Evolutionary conservation across 805 yeast genomes (phyloP).

Genomic region (Candida boleticola): DNA sequence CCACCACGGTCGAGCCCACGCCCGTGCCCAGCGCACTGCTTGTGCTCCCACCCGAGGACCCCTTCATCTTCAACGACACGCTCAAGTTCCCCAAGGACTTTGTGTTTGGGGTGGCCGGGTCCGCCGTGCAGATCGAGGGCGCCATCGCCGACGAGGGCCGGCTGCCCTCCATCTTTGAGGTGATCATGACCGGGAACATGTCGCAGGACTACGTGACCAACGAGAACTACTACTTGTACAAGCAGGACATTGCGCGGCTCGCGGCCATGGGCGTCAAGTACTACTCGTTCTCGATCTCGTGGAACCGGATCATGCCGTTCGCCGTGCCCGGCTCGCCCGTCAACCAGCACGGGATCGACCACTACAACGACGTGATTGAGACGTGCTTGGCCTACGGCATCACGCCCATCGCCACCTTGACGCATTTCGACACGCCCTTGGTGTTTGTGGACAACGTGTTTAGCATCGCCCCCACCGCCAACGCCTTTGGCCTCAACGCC

Average conservation of each 20-base stretch:
- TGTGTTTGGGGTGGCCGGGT: conserved; percentile 29
- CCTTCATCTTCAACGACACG: conserved; percentile 11
- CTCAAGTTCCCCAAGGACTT: conserved; percentile 16
- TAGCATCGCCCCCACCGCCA: conserved; percentile 10
- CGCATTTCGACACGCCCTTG: conserved; percentile 33
- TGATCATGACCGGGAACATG: conserved; percentile 8
- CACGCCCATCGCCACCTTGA: conserved; percentile 29
- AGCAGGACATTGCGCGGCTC: conserved; percentile 29
- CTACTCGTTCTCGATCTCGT: conserved; percentile 32
- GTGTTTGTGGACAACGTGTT: conserved; percentile 6
- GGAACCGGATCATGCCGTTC: conserved; percentile 34
- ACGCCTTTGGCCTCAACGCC: conserved; percentile 12
- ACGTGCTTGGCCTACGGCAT: conserved; percentile 19
- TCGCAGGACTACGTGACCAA: conserved; percentile 24
- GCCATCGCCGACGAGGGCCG: conserved; percentile 32
- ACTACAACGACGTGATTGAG: conserved; percentile 18
- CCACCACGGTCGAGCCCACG: conserved; percentile 16
- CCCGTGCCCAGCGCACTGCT: conserved; percentile 14
- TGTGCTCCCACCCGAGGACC: conserved; percentile 16
- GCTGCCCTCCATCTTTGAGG: conserved; percentile 29
- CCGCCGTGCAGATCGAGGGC: conserved; percentile 38
- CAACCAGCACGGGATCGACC: conserved; percentile 25
- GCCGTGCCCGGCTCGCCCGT: conserved; percentile 27
- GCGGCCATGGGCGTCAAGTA: conserved; percentile 29
- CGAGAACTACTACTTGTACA: conserved; percentile 30